Percentiles rank a stretch among this genome's conserved stretches.
phyloP scores from a whole-genome alignment of 805 yeast species.

The Blastobotrys chiropterorum region DNA sequence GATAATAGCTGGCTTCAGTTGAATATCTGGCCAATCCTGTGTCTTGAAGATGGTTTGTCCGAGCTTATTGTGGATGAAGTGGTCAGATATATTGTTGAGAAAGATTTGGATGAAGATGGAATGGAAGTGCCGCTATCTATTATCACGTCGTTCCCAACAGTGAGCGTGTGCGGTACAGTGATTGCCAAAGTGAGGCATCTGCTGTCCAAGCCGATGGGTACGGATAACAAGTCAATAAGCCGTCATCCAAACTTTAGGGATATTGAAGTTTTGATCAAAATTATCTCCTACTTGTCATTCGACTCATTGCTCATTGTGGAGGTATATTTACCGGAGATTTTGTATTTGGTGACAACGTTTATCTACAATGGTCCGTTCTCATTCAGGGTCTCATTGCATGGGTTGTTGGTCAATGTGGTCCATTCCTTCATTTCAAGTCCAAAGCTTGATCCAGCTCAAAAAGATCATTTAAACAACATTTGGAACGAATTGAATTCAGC shows the following conservation, averaged over 20 bases:
- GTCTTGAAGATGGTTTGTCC: constrained; percentile 54
- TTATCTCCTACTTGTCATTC: constrained; percentile 61
- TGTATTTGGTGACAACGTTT: constrained; percentile 58
- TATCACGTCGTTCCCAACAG: constrained; percentile 60
- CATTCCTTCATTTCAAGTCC: constrained; percentile 62
- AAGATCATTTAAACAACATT: constrained; percentile 40
- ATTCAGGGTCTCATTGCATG: constrained; percentile 55
- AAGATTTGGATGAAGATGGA: constrained; percentile 57
- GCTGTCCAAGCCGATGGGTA: constrained; percentile 41
- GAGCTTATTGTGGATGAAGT: constrained; percentile 64
- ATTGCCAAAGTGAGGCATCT: constrained; percentile 50
- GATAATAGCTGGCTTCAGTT: constrained; percentile 50
- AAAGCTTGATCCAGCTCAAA: constrained; percentile 37
- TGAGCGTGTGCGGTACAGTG: constrained; percentile 64
- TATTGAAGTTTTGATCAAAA: constrained; percentile 57
- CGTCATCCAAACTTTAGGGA: constrained; percentile 63
- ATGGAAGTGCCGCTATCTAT: constrained; percentile 56
- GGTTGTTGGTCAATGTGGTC: constrained; percentile 56
- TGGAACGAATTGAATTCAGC: constrained; percentile 20
- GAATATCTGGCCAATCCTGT: constrained; percentile 61
- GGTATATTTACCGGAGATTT: constrained; percentile 54
- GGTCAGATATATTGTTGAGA: constrained; percentile 57
- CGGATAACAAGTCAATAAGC: constrained; percentile 40
- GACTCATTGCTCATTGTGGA: constrained; percentile 39
- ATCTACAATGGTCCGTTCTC: constrained; percentile 46